phyloP scores from a whole-genome alignment of 805 yeast genomes.

The Clavispora vitiphila region DNA sequence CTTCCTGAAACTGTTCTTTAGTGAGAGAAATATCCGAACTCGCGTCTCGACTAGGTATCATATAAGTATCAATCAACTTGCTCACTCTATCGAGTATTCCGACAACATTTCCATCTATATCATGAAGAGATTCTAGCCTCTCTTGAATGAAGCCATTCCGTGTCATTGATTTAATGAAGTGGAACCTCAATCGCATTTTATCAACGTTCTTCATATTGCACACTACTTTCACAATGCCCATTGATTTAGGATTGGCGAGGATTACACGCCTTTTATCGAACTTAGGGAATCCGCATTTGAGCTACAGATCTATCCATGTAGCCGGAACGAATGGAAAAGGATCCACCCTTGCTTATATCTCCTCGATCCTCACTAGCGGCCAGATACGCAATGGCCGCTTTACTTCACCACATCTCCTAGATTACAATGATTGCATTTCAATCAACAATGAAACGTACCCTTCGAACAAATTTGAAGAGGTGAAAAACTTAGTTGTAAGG shows the following conservation, averaged over 20 bases:
- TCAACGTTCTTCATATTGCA: constrained; percentile 1
- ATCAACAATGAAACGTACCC: constrained; percentile 59
- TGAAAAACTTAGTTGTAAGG: constrained; percentile 37
- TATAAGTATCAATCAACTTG: constrained; percentile 38
- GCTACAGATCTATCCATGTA: constrained; percentile 71
- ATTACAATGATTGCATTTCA: constrained; percentile 70
- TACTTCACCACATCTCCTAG: constrained; percentile 81
- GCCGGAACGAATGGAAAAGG: constrained; percentile 99
- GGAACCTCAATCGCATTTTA: not conserved
- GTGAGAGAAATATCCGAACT: constrained; percentile 18
- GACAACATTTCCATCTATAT: constrained; percentile 50
- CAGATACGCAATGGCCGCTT: constrained; percentile 64
- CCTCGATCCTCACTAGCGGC: constrained; percentile 53
- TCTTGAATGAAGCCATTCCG: constrained; percentile 36
- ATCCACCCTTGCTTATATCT: constrained; percentile 77
- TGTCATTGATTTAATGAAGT: constrained; percentile 2
- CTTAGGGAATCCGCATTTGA: constrained; percentile 66
- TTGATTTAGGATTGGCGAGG: constrained; percentile 35
- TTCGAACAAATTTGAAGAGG: constrained; percentile 36
- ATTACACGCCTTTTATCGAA: constrained; percentile 26
- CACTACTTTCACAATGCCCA: constrained; percentile 24
- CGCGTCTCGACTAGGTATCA: constrained; percentile 23
- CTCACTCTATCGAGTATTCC: constrained; percentile 48
- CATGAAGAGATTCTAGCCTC: constrained; percentile 47
- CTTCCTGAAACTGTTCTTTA: constrained; percentile 37